phyloP scores from a whole-genome alignment of 768 basidiomycete genomes.

The Phylloporus rhodoxanthus region DNA sequence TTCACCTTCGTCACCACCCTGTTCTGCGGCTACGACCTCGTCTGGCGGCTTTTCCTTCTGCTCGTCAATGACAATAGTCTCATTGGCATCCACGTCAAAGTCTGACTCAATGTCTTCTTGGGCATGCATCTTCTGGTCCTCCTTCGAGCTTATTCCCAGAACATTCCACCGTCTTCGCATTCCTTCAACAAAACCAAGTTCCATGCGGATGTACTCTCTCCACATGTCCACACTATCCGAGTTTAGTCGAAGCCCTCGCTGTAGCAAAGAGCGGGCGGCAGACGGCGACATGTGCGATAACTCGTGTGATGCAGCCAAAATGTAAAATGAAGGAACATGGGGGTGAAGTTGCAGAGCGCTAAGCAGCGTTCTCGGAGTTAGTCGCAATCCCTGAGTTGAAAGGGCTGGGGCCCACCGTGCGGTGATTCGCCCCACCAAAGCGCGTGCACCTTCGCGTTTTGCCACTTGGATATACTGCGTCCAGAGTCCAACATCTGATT shows the following conservation, averaged over 20 bases:
- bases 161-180: conserved; percentile 74
- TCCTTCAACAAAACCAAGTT: conserved; percentile 78
- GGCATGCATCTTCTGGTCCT: conserved; percentile 10
- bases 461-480: conserved; percentile 83
- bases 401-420: conserved; percentile 54
- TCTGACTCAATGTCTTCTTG: conserved; percentile 23
- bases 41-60: conserved; percentile 21
- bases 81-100: conserved; percentile 17
- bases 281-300: conserved; percentile 65
- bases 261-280: conserved; percentile 77
- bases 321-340: conserved; percentile 67
- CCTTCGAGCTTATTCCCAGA: conserved; percentile 50
- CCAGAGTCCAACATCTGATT: conserved; percentile 82
- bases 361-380: conserved; percentile 4
- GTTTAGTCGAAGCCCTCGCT: conserved; percentile 80
- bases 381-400: background rate
- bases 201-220: conserved; percentile 88
- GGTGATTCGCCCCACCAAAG: conserved; percentile 74
- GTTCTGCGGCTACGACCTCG: conserved; percentile 27
- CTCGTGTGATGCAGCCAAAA: conserved; percentile 81
- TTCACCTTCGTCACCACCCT: conserved; percentile 43
- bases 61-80: conserved; percentile 17
- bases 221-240: conserved; percentile 70
- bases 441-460: conserved; percentile 69
- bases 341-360: conserved; percentile 90